Evolutionary conservation across 768 basidiomycete species (phyloP).

Genomic region (Xerocomus spinulosus): DNA sequence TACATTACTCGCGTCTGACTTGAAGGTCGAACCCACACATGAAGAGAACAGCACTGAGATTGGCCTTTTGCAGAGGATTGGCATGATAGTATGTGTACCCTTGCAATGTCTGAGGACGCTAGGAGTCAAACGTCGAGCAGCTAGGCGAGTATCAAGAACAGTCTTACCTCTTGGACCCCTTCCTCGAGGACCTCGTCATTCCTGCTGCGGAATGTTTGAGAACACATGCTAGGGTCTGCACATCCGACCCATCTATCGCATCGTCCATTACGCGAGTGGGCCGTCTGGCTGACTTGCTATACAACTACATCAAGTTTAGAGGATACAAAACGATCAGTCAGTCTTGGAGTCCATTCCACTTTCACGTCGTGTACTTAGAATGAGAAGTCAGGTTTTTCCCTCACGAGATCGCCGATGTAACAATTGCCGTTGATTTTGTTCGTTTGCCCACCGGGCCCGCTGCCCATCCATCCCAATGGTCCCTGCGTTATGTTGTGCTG

Average conservation of each 20-base stretch:
- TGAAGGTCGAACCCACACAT: conserved; percentile 39
- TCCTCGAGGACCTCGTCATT: conserved; percentile 69
- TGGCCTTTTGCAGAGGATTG: conserved; percentile 39
- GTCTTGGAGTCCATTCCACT: conserved; percentile 27
- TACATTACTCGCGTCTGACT: conserved; percentile 44
- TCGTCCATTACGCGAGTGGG: conserved; percentile 40
- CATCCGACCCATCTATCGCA: conserved; percentile 22
- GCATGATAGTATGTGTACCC: conserved; percentile 45
- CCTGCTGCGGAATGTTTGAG: conserved; percentile 70
- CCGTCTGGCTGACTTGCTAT: conserved; percentile 60
- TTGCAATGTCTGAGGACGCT: conserved; percentile 1
- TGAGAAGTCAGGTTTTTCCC: conserved; percentile 85
- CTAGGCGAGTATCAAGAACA: conserved; percentile 91
- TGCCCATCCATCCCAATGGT: conserved; percentile 55
- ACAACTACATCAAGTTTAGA: conserved; percentile 80
- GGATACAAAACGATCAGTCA: conserved; percentile 90
- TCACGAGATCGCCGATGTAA: conserved; percentile 81
- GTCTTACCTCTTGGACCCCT: conserved; percentile 87
- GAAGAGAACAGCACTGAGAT: conserved; percentile 44
- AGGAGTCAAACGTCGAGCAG: conserved; percentile 37
- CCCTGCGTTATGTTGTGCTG: conserved; percentile 75
- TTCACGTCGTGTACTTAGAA: conserved; percentile 15
- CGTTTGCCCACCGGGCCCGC: conserved; percentile 41
- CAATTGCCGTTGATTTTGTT: conserved; percentile 67
- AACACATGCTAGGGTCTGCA: conserved; percentile 42